Conservation (phyloP, 2,329 filamentous ascomycete species). For the Arthroderma sp. region DNA sequence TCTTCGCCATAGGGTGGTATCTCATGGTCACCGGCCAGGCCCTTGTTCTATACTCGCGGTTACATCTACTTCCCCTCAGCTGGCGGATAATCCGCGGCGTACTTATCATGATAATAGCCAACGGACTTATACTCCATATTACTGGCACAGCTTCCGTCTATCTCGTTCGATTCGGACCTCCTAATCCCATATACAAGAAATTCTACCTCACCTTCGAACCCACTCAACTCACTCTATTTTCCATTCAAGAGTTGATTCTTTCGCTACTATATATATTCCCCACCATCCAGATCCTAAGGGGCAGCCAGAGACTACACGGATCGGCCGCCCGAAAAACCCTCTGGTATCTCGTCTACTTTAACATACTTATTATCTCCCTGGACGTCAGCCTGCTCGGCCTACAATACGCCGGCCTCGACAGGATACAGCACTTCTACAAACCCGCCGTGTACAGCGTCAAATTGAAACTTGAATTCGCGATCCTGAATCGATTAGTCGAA, state of each 20-base stretch:
- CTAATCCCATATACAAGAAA: not conserved
- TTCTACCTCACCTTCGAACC: conserved; percentile 30
- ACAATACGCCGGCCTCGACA: too few species aligned
- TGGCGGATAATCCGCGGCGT: conserved; percentile 28
- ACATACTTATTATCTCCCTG: too few species aligned
- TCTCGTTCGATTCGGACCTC: conserved; percentile 3
- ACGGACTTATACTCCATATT: conserved; percentile 32
- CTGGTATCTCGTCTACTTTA: too few species aligned
- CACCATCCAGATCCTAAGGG: conserved; percentile 28
- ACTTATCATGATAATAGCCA: conserved; percentile 34
- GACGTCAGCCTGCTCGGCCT: too few species aligned
- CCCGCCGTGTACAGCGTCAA: conserved; percentile 19
- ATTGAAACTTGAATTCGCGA: conserved; percentile 41
- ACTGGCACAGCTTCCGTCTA: conserved; percentile 34
- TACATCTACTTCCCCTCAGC: conserved; percentile 34
- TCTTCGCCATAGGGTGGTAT: conserved; percentile 22
- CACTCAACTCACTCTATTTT: conserved; percentile 45
- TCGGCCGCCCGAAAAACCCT: too few species aligned
- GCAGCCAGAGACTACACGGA: too few species aligned
- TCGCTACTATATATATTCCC: conserved; percentile 38
- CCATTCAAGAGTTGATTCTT: conserved; percentile 42
- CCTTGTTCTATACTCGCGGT: conserved; percentile 37
- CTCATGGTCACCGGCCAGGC: conserved; percentile 38
- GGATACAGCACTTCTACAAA: conserved; percentile 16
- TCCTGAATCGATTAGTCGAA: conserved; percentile 33